phyloP scores from a whole-genome alignment of 1,284 basidiomycete species.

The Rhodotorula sp. region DNA sequence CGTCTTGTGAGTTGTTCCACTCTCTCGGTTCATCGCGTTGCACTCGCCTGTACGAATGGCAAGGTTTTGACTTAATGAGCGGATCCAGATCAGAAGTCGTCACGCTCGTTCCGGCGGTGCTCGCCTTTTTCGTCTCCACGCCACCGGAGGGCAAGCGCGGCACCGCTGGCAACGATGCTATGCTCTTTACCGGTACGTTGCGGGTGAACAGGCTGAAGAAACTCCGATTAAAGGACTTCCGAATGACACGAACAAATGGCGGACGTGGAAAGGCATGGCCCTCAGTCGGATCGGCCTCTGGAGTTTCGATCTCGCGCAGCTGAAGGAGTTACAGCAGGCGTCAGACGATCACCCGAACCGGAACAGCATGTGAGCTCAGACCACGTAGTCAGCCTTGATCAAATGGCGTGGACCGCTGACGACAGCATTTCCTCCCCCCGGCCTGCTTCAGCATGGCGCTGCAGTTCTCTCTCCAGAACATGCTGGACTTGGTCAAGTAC shows the following conservation, averaged over 20 bases:
- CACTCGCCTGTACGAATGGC: neutral
- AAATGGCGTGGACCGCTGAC: neutral
- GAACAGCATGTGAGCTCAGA: constrained; percentile 45
- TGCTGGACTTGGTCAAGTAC: constrained; percentile 51
- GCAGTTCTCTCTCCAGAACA: constrained; percentile 51
- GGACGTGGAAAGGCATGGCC: constrained; percentile 29
- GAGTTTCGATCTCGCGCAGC: constrained; percentile 53
- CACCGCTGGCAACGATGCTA: constrained; percentile 18
- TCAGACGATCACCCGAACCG: constrained; percentile 49
- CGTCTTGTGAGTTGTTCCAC: constrained; percentile 45
- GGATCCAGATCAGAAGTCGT: constrained; percentile 47
- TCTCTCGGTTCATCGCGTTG: neutral
- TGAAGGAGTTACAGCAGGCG: constrained; percentile 51
- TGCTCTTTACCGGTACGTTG: constrained; percentile 40
- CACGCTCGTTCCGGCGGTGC: constrained; percentile 47
- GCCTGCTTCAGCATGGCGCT: constrained; percentile 44
- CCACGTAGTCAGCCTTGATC: neutral
- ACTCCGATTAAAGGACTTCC: too few relatives aligned
- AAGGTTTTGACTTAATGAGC: neutral
- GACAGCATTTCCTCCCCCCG: neutral
- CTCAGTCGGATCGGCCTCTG: constrained; percentile 51
- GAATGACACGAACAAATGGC: neutral
- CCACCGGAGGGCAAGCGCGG: constrained; percentile 19
- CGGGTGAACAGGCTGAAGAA: fast-evolving
- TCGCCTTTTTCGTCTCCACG: constrained; percentile 35